Conservation (phyloP, 345 rosid species). For the Eutrema japonicum region DNA sequence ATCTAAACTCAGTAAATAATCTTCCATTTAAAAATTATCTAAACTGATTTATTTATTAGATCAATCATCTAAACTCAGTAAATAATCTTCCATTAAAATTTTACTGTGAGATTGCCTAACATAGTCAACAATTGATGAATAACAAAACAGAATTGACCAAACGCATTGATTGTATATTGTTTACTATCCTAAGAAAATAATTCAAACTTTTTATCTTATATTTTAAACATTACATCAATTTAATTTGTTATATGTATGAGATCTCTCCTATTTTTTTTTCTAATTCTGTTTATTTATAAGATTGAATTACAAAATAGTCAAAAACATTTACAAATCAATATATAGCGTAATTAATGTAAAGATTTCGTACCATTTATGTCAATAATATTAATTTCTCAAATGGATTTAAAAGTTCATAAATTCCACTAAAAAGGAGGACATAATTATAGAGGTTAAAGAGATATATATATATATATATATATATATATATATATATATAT, state of each 20-base stretch:
- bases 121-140: neutral
- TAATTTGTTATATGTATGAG: neutral
- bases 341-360: neutral
- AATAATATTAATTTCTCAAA: neutral
- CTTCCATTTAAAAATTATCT: neutral
- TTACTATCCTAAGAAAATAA: neutral
- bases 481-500: neutral
- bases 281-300: constrained; percentile 7
- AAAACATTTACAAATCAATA: neutral
- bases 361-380: constrained; percentile 16
- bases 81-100: neutral
- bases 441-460: neutral
- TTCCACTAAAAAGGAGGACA: neutral
- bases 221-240: neutral
- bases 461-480: neutral
- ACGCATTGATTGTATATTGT: neutral
- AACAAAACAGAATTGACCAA: neutral
- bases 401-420: constrained; percentile 4
- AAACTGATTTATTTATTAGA: neutral
- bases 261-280: neutral
- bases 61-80: neutral
- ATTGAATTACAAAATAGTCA: neutral
- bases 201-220: neutral
- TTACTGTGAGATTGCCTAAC: neutral
- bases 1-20: neutral